Evolutionary conservation across 331 rosid genomes (phyloP), one percentile per base, ranked within the genome.

Genomic region (Erythrophleum ivorense): DNA sequence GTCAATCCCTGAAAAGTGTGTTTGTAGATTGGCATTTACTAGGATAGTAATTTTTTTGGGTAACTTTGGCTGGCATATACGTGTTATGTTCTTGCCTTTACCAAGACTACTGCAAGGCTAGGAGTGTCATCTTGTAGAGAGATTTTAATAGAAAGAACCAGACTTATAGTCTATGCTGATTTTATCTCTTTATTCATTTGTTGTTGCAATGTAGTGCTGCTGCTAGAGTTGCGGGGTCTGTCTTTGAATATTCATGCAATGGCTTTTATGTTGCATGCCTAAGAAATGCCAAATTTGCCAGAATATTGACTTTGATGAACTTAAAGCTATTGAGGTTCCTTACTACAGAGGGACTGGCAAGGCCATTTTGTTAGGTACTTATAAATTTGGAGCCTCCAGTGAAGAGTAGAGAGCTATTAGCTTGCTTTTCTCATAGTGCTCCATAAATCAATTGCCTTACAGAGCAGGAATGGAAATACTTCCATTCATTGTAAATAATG

Each of bases 341-440:
- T 40, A 50, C 40, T 21, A 38, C 11, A 13, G 45, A 54, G 57
- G 68, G n/a, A 41, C n/a, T 53, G 36, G 50, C 33, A 15, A 14
- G 66, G 31, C 3, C 6, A 24, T 65, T 50, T 52, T 24, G 13
- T 69, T 71, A 0, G 24, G n/a, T 2, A 76, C 41, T 38, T 43
- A 31, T 50, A n/a, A 60, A 63, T 40, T 81, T 84, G 94, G 90
- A 89, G 94, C 88, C 48, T 87, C 90, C 82, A 90, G 94, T 90
- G 97, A 86, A 91, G 94, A 80, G 76, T 31, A 70, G 65, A 71
- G 86, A 84, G 77, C 85, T 84, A 48, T 77, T 46, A 80, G 84
- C 90, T 79, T 86, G 90, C 87, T 86, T 92, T 93, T 91, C 93
- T 90, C 93, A 90, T 87, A 85, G 14, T 68, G 92, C 93, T 85